Evolutionary conservation across 257 asterid species (phyloP).

Genomic region (Cruciata laevipes): DNA sequence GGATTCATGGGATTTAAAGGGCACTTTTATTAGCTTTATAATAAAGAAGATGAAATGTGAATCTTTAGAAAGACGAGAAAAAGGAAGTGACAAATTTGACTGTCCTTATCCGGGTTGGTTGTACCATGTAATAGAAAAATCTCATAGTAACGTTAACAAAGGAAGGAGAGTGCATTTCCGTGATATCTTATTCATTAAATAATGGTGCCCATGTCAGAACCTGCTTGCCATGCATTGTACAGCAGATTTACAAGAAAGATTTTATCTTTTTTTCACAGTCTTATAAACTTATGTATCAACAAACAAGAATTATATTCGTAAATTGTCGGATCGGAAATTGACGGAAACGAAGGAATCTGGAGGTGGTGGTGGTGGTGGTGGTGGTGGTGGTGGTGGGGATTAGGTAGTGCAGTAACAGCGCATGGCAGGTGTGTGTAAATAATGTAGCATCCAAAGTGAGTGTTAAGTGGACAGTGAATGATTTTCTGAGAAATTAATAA

Average conservation of each 20-base stretch:
- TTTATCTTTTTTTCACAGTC: too few species aligned
- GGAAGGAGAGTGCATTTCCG: not conserved
- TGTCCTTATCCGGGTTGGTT: conserved; percentile 30
- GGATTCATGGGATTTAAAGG: not conserved
- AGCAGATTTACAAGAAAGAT: not conserved
- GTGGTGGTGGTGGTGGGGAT: not conserved
- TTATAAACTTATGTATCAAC: too few species aligned
- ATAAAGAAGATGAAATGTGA: not conserved
- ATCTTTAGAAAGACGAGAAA: not conserved
- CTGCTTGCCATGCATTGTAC: conserved; percentile 21
- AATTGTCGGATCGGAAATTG: too few species aligned
- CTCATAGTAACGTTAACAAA: not conserved
- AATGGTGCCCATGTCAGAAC: conserved; percentile 30
- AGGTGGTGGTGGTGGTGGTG: not conserved
- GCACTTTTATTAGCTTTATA: not conserved
- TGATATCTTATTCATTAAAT: not conserved
- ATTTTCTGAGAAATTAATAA: conserved; percentile 16
- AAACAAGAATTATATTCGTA: too few species aligned
- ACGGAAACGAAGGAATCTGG: too few species aligned
- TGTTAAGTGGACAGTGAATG: conserved; percentile 28
- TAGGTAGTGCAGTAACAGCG: not conserved
- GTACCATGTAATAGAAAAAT: conserved; percentile 24
- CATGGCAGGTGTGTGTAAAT: not conserved
- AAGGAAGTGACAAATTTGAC: conserved; percentile 1
- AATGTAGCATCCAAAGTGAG: conserved; percentile 31